These are phyloP conservation scores for Fusarium robinianum DNA, from an alignment of 2,329 filamentous ascomycete species.

Conservation along the genomic window DNA sequence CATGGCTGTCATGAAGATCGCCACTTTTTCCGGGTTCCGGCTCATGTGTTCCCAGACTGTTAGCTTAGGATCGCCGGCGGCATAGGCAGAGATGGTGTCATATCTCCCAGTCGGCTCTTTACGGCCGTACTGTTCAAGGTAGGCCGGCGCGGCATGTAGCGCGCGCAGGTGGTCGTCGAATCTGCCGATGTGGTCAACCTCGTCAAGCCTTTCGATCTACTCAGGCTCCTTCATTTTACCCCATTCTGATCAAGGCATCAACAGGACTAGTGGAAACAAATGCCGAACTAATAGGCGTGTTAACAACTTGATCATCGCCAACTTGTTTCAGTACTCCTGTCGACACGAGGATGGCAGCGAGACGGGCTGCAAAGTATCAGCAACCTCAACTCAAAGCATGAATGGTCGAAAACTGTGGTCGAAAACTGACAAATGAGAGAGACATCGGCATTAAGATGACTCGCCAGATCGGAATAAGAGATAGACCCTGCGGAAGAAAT, in stretches of 20 bases:
- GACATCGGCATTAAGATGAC: constrained; percentile 34
- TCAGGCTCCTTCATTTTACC: neutral
- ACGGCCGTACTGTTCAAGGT: constrained; percentile 6
- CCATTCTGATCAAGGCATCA: constrained; percentile 7
- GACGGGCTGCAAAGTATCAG: neutral
- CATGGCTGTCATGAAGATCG: constrained; percentile 39
- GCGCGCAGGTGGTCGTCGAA: constrained; percentile 8
- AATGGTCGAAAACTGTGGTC: neutral
- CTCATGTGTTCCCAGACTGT: constrained; percentile 42
- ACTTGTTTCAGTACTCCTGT: constrained; percentile 4
- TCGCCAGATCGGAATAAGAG: constrained; percentile 37
- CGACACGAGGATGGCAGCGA: constrained; percentile 9
- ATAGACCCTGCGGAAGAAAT: constrained; percentile 38
- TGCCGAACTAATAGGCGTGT: constrained; percentile 14
- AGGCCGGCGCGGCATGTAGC: neutral
- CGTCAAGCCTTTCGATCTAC: neutral
- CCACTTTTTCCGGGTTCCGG: constrained; percentile 30
- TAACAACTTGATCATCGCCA: constrained; percentile 3
- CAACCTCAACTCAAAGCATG: neutral
- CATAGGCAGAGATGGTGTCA: constrained; percentile 5
- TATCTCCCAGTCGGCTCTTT: constrained; percentile 9
- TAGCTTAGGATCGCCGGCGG: neutral
- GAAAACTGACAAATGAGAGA: constrained; percentile 30
- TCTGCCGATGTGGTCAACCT: neutral
- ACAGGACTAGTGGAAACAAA: neutral